Conservation (phyloP, 176 grass and related monocot species). For the Musa acuminata region DNA sequence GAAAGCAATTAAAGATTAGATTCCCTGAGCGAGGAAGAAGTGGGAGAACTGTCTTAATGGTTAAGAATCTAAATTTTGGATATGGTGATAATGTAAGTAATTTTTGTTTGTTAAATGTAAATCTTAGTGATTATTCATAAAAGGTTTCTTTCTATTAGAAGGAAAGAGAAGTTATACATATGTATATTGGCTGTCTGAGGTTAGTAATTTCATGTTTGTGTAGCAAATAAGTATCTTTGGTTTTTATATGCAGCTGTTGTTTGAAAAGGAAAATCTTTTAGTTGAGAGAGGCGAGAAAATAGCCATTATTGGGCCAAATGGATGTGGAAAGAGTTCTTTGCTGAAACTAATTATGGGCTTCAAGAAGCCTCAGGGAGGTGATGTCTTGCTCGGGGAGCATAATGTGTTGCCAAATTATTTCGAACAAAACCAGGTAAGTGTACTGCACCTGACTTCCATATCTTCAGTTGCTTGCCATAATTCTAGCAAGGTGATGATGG, state of each 20-base stretch:
- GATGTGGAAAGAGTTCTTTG: conserved; percentile 87
- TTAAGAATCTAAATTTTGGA: conserved; percentile 81
- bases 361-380: conserved; percentile 71
- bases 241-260: conserved; percentile 46
- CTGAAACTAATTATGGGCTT: conserved; percentile 78
- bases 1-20: conserved; percentile 92
- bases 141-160: neutral
- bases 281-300: conserved; percentile 92
- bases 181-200: too few relatives aligned
- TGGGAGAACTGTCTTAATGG: conserved; percentile 52
- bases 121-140: neutral
- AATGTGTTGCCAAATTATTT: conserved; percentile 96
- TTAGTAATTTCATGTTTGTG: too few relatives aligned
- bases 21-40: conserved; percentile 86
- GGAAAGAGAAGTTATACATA: too few relatives aligned
- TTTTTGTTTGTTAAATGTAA: neutral
- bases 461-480: neutral
- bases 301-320: conserved; percentile 93
- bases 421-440: conserved; percentile 90
- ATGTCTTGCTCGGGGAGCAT: conserved; percentile 78
- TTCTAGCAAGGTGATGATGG: neutral
- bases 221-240: too few relatives aligned
- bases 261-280: conserved; percentile 81
- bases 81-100: conserved; percentile 69
- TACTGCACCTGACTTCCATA: neutral